Evolutionary conservation across 495 filamentous ascomycete species (phyloP), one percentile per base, ranked within the genome.

Genomic region (Xylaria cubensis): DNA sequence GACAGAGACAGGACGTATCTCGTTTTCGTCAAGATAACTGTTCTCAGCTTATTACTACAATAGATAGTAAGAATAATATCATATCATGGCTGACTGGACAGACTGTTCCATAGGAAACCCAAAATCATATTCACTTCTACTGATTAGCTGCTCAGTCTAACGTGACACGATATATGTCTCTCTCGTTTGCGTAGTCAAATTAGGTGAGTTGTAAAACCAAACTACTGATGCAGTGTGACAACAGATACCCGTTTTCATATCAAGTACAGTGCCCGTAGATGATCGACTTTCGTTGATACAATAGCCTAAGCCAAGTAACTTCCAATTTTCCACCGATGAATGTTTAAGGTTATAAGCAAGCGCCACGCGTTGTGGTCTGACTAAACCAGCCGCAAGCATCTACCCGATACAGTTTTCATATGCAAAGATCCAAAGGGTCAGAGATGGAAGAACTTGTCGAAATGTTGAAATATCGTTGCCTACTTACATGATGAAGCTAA

Each of bases 261-360:
- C 9, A 46, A 9, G 34, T 56, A 67, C 65, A 67, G 50, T 67
- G 50, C 15, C 64, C 34, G 42, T 21, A 42, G 17, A 34, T 6
- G 19, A 24, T 67, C 46, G 10, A 46, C 39, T 53, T 39, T 51
- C 29, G 36, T 39, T 12, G 39, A 26, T 24, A 24, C 41, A 21
- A 12, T 21, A 36, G 21, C 34, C n/a, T n/a, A n/a, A 62, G 41
- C 62, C 26, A 34, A 29, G 41, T 29, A 8, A 39, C 6, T 29
- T 29, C 36, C 8, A 15, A 34, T 39, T 41, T 13, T n/a, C 7
- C 39, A 39, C 58, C 39, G 8, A 61, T 32, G n/a, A 39, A 61
- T 61, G 58, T 61, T 51, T 67, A 67, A 67, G 46, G 64, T 67
- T 67, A 67, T 67, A 32, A 61, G 58, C 58, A 39, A 67, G 46